Base-by-base conservation (phyloP, 2,329 filamentous ascomycete species). In the Diplodia sapinea region DNA sequence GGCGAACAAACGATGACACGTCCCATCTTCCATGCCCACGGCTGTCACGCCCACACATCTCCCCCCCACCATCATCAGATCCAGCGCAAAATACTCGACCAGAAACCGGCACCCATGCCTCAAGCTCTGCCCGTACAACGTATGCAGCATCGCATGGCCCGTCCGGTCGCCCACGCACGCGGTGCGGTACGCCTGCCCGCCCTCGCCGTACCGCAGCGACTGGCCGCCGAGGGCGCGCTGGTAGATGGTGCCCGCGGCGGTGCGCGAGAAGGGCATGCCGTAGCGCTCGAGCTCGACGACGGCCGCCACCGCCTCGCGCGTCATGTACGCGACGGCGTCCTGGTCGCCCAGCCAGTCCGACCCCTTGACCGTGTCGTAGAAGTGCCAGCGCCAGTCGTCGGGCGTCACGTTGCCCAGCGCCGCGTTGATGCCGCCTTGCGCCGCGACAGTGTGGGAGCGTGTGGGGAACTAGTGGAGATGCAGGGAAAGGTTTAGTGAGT, bases 391-490 rank as follows among this genome's bases (percentile, higher is more conserved):
- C 83, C 83, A 87, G 70, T 86, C 84, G 73, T 87, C 85, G 71
- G 82, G 77, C 49, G 81, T 82, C 82, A 85, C 85, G 72, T 86
- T 85, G 70, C 84, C 85, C 17, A 87, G 76, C 3, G 85, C 85
- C 11, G 85, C 85, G 74, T 87, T 87, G 74, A 89, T 89, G 70
- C 87, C 87, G 70, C 87, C 87, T 77, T 89, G 87, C 29, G 87
- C 87, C n/a, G 87, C 87, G 68, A 89, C 87, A 12, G 87, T 89
- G 77, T 89, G 87, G 72, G 83, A 86, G 78, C 87, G 81, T 20
- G 87, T 89, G 38, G 86, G 86, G 75, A 89, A 89, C 40, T 66
- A 23, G 26, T 9, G 11, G 15, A 8, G 40, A 3, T n/a, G 17
- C 17, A 7, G 31, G 8, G 31, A 33, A 33, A 33, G 17, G 13